Evolutionary conservation across 306 rosid species (phyloP), one percentile per base, ranked within the genome.

Genomic region (Vicia sativa): DNA sequence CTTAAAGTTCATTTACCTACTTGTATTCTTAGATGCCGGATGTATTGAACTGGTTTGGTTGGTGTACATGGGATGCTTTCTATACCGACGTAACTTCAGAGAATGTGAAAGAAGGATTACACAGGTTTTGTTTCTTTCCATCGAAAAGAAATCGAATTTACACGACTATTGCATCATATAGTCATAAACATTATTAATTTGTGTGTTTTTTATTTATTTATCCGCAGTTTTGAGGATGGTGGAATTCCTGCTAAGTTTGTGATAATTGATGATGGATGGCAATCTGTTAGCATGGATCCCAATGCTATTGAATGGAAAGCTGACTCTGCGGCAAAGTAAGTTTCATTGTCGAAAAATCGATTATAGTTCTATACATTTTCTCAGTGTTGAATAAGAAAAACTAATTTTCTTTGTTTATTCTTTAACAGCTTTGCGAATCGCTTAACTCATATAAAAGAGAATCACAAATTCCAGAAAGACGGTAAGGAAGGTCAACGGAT

Each of bases 51-150:
- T 92, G 96, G 98, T 90, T 92, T 77, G 98, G 98, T 2, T 92
- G 97, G 96, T 90, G 96, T 54, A 90, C 96, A n/a, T 92, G 98
- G 98, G 96, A 92, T 70, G 98, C 98, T 67, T 92, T 90, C 81
- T 92, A 92, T 65, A 92, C 98, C 6, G 80, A 76, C 16, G 93
- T 92, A 42, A 76, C 80, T 75, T 84, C 96, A 4, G 91, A 90
- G 37, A 96, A 91, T 11, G 88, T 92, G 53, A 86, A 87, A 81
- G 77, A 85, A 74, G 98, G 98, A 34, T 74, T 92, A 44, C 71
- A 78, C 19, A 90, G 98, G 96, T 91, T 31, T 3, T 76, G 43
- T 11, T 68, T 69, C 60, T 55, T 56, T 28, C 45, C 9, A 58
- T 34, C 3, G 44, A 19, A 70, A 28, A 58, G 4, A 38, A 23